phyloP scores from a whole-genome alignment of 2,329 filamentous ascomycete genomes.

The Calonectria henricotiae region DNA sequence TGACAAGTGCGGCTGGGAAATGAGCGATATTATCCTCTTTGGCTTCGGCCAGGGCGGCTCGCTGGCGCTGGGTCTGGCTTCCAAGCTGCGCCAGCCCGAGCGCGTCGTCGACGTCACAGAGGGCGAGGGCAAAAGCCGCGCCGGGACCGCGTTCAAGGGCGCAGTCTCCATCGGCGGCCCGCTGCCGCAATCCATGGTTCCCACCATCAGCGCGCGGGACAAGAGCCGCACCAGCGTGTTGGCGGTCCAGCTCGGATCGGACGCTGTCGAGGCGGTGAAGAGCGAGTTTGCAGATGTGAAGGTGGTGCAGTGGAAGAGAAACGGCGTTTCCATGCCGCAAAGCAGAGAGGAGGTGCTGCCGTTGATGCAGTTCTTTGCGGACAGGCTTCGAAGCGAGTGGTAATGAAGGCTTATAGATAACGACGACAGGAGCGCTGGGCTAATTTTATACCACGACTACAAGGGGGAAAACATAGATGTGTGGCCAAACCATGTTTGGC shows the following conservation, averaged over 20 bases:
- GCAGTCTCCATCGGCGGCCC: constrained; percentile 76
- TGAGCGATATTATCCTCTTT: constrained; percentile 75
- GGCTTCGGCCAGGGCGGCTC: constrained; percentile 80
- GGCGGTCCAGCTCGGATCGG: constrained; percentile 74
- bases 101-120: constrained; percentile 58
- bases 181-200: constrained; percentile 69
- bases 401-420: constrained; percentile 14
- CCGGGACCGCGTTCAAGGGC: constrained; percentile 65
- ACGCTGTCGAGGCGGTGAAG: constrained; percentile 76
- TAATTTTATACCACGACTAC: not conserved
- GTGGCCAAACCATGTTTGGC: constrained; percentile 13
- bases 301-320: constrained; percentile 79
- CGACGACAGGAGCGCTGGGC: not conserved
- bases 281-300: constrained; percentile 78
- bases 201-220: constrained; percentile 61
- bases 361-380: constrained; percentile 87
- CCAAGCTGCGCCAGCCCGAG: constrained; percentile 60
- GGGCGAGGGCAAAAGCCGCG: constrained; percentile 25
- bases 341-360: constrained; percentile 90
- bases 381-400: constrained; percentile 67
- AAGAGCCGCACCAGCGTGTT: constrained; percentile 78
- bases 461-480: constrained; percentile 14
- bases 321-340: constrained; percentile 86
- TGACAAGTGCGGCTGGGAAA: constrained; percentile 72
- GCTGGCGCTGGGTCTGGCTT: constrained; percentile 72